Evolutionary conservation across 1,139 yeast genomes (phyloP), one percentile per base, ranked within the genome.

Genomic region (Komagataea norvegica): DNA sequence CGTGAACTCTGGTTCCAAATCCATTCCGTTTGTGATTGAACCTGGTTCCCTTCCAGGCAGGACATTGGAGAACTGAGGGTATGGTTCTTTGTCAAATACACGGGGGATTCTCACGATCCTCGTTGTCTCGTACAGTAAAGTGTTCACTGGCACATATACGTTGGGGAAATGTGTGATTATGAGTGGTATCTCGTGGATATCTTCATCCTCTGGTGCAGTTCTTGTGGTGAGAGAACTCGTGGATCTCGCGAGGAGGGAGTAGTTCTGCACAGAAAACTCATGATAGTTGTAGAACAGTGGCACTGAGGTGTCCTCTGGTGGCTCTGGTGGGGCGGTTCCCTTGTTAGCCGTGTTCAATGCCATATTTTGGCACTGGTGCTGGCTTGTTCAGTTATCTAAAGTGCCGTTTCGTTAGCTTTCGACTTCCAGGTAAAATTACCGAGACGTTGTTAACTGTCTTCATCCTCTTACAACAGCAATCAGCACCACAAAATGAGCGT

Each of bases 1-100:
- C 0, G 48, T 47, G 47, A 69, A 73, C 22, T 16, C 33, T 5
- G 38, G 45, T 9, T 37, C 34, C 4, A 33, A 31, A 4, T 35
- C 47, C 6, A 47, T 49, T 3, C 41, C 47, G 3, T 55, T 59
- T n/a, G 64, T 51, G 9, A 69, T 52, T 0, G 87, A 87, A 1
- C 84, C 89, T 1, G 81, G 77, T 51, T 83, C 93, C 3, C 43
- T 47, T 0, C 94, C 93, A 0, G 89, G 93, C 2, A 68, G 54
- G 18, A 50, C 57, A 1, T 60, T 57, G 9, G 86, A 77, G 52
- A 82, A 83, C 50, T 70, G 77, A 1, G 91, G 89, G 13, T 50
- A 27, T 59, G 67, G 39, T 34, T 31, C 43, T 20, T 29, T 64
- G 38, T 58, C 50, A 46, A 63, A 77, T 7, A 66, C 44, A 46